Evolutionary conservation across 1,284 basidiomycete species (phyloP).

Genomic region (Vanrija sp.): DNA sequence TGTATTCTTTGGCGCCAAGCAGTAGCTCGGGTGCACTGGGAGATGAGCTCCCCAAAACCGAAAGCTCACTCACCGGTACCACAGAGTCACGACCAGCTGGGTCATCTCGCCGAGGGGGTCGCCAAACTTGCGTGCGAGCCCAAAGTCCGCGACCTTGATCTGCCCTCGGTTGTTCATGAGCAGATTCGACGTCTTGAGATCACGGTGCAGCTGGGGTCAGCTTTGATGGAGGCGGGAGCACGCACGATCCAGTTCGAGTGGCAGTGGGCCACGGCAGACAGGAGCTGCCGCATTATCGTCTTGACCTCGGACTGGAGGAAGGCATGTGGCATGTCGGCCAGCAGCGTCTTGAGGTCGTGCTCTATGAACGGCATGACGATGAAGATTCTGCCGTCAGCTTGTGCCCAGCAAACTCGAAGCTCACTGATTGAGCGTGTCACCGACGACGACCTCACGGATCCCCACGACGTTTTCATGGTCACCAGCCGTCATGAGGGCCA

Average conservation of each 20-base stretch:
- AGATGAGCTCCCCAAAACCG: neutral
- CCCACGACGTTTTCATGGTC: slow-evolving; percentile 92
- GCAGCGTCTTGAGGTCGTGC: slow-evolving; percentile 94
- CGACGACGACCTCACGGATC: slow-evolving; percentile 94
- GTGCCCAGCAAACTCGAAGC: slow-evolving; percentile 49
- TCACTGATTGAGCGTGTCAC: slow-evolving; percentile 98
- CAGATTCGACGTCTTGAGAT: slow-evolving; percentile 95
- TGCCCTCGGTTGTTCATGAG: slow-evolving; percentile 98
- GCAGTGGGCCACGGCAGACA: slow-evolving; percentile 89
- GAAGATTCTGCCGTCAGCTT: slow-evolving; percentile 69
- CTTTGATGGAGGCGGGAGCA: neutral
- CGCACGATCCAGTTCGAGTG: slow-evolving; percentile 86
- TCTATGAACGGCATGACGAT: slow-evolving; percentile 99
- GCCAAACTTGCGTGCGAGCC: slow-evolving; percentile 88
- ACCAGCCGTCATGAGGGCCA: slow-evolving; percentile 81
- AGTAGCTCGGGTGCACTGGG: slow-evolving; percentile 92
- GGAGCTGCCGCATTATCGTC: slow-evolving; percentile 85
- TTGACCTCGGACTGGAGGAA: slow-evolving; percentile 98
- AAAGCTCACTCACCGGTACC: slow-evolving; percentile 73
- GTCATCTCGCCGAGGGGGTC: slow-evolving; percentile 96
- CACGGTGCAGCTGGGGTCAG: slow-evolving; percentile 67
- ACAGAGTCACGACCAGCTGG: slow-evolving; percentile 93
- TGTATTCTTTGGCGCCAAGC: slow-evolving; percentile 85
- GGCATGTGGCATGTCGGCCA: slow-evolving; percentile 87
- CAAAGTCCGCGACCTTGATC: slow-evolving; percentile 98